Conservation (phyloP, 2,329 filamentous ascomycete species). For the Zymoseptoria tritici region DNA sequence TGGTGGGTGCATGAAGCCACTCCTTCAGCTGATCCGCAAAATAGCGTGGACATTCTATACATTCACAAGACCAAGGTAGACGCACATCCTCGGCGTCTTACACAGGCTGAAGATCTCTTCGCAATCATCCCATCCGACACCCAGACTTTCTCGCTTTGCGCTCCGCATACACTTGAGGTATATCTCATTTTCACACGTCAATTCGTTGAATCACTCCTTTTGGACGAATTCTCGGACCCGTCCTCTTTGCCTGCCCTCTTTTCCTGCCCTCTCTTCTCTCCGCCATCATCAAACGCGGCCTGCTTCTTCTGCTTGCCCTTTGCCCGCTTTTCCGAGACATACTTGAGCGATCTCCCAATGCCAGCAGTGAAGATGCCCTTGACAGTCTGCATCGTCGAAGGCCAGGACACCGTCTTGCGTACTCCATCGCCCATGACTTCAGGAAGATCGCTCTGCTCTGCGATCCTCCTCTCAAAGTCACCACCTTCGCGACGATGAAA, state of each 20-base stretch:
- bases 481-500: constrained; percentile 71
- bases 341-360: constrained; percentile 59
- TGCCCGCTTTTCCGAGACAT: constrained; percentile 68
- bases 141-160: not conserved
- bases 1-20: not conserved
- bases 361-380: constrained; percentile 81
- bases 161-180: not conserved
- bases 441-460: constrained; percentile 62
- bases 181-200: not conserved
- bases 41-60: not conserved
- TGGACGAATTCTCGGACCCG: not conserved
- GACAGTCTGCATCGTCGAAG: constrained; percentile 76
- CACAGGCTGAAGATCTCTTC: not conserved
- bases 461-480: constrained; percentile 79
- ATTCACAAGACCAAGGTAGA: not conserved
- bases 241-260: not conserved
- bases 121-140: not conserved
- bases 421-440: constrained; percentile 68
- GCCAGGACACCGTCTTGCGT: constrained; percentile 84
- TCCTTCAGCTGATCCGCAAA: not conserved
- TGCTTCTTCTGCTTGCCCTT: constrained; percentile 32
- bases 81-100: not conserved
- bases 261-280: constrained; percentile 39
- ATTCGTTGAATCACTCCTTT: not conserved
- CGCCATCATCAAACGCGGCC: constrained; percentile 61